Percentiles rank a stretch among this genome's conserved stretches.
Evolutionary conservation across 2,329 filamentous ascomycete species (phyloP).

Genomic region (Hypoxylon sp.): DNA sequence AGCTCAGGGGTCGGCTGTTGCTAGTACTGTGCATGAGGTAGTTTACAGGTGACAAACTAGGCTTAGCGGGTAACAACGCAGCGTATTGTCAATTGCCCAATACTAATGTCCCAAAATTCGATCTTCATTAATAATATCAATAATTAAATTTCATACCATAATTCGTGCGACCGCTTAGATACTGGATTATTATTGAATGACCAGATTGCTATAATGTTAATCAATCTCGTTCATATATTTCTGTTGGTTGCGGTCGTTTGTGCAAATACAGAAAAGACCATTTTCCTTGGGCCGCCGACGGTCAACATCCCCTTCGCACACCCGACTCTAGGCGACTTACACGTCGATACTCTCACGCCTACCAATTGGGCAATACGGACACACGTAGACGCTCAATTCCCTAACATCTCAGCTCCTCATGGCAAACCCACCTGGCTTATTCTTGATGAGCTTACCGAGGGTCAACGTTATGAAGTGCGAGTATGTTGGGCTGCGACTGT

Average conservation of each 20-base stretch:
- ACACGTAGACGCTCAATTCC: conserved; percentile 77
- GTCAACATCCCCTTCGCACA: conserved; percentile 69
- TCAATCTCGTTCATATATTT: conserved; percentile 31
- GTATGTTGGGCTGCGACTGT: conserved; percentile 96
- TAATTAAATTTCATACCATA: conserved; percentile 24
- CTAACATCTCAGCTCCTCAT: conserved; percentile 64
- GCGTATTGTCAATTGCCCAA: conserved; percentile 35
- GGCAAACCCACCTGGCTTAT: conserved; percentile 84
- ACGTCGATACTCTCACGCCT: conserved; percentile 76
- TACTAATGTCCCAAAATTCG: conserved; percentile 21
- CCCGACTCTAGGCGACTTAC: conserved; percentile 71
- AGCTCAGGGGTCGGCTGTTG: conserved; percentile 7
- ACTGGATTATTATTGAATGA: not conserved
- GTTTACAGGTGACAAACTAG: conserved; percentile 14
- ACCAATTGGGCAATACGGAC: conserved; percentile 70
- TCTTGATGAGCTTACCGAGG: conserved; percentile 77
- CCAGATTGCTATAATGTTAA: conserved; percentile 41
- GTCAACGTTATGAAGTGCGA: conserved; percentile 88
- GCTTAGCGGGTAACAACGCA: conserved; percentile 22
- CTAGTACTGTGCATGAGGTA: not conserved
- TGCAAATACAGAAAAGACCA: conserved; percentile 91
- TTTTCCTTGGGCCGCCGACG: conserved; percentile 81
- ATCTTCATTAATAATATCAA: conserved; percentile 39
- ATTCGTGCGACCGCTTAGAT: not conserved
- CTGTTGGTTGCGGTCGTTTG: conserved; percentile 49